phyloP scores from a whole-genome alignment of 345 rosid genomes.

The Theobroma cacao region DNA sequence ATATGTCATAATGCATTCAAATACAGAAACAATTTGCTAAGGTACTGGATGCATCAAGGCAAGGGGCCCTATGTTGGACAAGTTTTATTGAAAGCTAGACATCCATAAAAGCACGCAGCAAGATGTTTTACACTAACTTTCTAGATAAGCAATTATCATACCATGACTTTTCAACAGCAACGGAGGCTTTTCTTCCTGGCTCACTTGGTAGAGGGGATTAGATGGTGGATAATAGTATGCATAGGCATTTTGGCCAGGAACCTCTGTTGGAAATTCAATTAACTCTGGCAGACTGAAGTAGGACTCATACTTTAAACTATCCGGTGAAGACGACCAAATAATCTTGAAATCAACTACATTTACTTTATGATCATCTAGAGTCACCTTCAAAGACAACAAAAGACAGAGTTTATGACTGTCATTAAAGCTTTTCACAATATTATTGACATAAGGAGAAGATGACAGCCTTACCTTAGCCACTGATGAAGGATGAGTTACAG shows the following conservation, averaged over 20 bases:
- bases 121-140: background rate
- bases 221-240: conserved; percentile 88
- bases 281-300: conserved; percentile 84
- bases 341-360: conserved; percentile 55
- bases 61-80: background rate
- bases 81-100: background rate
- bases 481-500: conserved; percentile 78
- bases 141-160: conserved; percentile 23
- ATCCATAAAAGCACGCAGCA: background rate
- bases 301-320: conserved; percentile 53
- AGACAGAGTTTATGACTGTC: background rate
- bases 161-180: conserved; percentile 89
- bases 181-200: conserved; percentile 81
- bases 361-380: conserved; percentile 50
- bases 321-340: conserved; percentile 88
- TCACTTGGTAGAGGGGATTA: conserved; percentile 61
- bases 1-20: background rate
- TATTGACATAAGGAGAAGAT: background rate
- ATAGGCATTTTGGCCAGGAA: conserved; percentile 80
- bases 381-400: conserved; percentile 49
- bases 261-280: conserved; percentile 86
- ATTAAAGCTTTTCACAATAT: background rate
- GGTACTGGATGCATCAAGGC: background rate
- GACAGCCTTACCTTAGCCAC: conserved; percentile 62
- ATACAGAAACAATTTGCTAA: background rate